A percentile compares a stretch with the other conserved stretches of the same genome.
phyloP scores from a whole-genome alignment of 208 protist species.

The Histomonas meleagridis region DNA sequence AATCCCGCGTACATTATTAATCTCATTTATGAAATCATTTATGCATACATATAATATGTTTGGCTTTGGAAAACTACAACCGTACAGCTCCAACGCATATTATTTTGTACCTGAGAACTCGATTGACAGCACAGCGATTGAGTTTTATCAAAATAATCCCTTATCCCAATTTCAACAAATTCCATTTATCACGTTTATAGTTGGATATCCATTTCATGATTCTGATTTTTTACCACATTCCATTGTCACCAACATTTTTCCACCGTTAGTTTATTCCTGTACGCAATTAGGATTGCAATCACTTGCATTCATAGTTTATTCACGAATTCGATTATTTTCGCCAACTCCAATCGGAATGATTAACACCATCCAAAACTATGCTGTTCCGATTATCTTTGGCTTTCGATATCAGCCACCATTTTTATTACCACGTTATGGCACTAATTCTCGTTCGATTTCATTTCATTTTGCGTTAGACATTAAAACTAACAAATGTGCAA shows the following conservation, averaged over 20 bases:
- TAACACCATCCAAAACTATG: background rate
- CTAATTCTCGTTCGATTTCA: background rate
- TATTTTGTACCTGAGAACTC: background rate
- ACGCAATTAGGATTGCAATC: background rate
- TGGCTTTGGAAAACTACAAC: background rate
- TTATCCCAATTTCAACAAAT: background rate
- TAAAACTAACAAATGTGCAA: background rate
- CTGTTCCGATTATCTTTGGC: background rate
- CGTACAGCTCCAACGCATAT: background rate
- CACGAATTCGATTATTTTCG: background rate
- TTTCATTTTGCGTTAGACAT: background rate
- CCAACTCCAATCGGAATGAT: background rate
- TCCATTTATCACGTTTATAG: slow-evolving; percentile 20
- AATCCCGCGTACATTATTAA: background rate
- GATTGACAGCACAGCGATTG: background rate
- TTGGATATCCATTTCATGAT: background rate
- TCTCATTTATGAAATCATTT: background rate
- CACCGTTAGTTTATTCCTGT: background rate
- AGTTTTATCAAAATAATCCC: background rate
- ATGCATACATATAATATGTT: background rate
- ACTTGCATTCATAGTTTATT: slow-evolving; percentile 1
- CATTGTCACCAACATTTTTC: background rate
- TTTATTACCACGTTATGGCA: background rate
- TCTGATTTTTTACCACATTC: background rate
- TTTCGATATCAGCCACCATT: background rate